A percentile compares a stretch with the other conserved stretches of the same genome.
These are phyloP conservation scores for Stachybotrys elegans DNA, from an alignment of 2,329 filamentous ascomycete genomes.

Conservation along the genomic window DNA sequence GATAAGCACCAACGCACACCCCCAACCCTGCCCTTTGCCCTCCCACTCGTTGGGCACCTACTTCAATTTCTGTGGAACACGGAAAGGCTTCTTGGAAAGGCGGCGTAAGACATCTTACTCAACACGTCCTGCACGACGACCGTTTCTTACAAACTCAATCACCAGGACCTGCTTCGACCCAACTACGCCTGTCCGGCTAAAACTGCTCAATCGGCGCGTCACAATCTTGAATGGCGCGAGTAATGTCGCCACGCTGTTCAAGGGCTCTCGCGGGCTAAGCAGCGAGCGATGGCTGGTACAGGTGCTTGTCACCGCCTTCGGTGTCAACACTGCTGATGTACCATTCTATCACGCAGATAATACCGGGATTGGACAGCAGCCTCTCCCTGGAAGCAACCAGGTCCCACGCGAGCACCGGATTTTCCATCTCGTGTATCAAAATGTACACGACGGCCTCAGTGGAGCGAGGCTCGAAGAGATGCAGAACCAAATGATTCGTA, in stretches of 20 bases:
- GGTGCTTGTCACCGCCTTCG: constrained; percentile 5
- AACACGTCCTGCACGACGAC: neutral
- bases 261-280: constrained; percentile 2
- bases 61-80: constrained; percentile 6
- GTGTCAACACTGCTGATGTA: neutral
- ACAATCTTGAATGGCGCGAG: constrained; percentile 5
- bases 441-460: constrained; percentile 4
- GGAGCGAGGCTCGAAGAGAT: constrained; percentile 5
- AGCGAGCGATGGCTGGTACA: constrained; percentile 8
- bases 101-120: constrained; percentile 3
- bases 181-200: constrained; percentile 6
- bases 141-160: constrained; percentile 1
- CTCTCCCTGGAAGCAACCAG: neutral
- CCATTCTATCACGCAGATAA: constrained; percentile 7
- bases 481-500: constrained; percentile 1
- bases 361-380: constrained; percentile 4
- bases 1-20: neutral
- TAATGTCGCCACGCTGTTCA: constrained; percentile 6
- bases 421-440: constrained; percentile 6
- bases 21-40: constrained; percentile 3
- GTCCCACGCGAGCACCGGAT: constrained; percentile 5
- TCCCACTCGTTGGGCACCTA: constrained; percentile 6
- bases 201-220: constrained; percentile 4
- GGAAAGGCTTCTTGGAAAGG: constrained; percentile 4
- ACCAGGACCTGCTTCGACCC: constrained; percentile 4